Conservation (phyloP, 2,329 filamentous ascomycete species). For the Cercospora sojina region DNA sequence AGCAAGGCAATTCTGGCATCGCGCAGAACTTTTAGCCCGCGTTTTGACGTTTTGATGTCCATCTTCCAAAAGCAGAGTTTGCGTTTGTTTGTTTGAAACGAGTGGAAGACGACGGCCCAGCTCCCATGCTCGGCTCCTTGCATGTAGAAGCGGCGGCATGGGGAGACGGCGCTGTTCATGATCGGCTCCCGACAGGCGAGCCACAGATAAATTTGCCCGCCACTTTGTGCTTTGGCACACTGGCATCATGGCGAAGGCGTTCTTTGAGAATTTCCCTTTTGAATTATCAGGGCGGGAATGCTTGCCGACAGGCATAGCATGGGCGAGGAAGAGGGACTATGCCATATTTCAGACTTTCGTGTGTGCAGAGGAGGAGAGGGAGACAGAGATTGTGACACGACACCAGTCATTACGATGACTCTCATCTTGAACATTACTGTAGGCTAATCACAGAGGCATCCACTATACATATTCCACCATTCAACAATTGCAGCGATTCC, state of each 20-base stretch:
- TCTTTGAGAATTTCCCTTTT: constrained; percentile 19
- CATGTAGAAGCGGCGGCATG: constrained; percentile 9
- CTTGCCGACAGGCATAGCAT: constrained; percentile 13
- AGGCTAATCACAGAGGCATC: constrained; percentile 16
- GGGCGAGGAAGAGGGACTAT: constrained; percentile 7
- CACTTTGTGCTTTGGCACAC: constrained; percentile 17
- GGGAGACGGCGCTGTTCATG: constrained; percentile 10
- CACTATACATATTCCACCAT: constrained; percentile 10
- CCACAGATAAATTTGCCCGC: constrained; percentile 11
- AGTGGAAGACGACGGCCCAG: background rate
- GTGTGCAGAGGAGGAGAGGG: constrained; percentile 5
- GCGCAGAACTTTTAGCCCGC: constrained; percentile 81
- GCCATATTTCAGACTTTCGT: constrained; percentile 14
- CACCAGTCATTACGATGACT: constrained; percentile 15
- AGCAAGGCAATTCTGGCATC: constrained; percentile 87
- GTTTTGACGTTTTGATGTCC: constrained; percentile 4
- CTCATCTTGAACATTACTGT: constrained; percentile 15
- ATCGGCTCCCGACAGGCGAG: constrained; percentile 2
- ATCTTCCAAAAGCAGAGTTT: constrained; percentile 13
- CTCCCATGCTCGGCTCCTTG: background rate
- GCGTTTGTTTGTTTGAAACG: constrained; percentile 4
- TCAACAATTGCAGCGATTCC: background rate
- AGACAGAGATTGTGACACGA: constrained; percentile 4
- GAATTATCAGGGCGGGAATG: background rate
- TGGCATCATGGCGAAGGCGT: constrained; percentile 20